phyloP scores from a whole-genome alignment of 2,329 filamentous ascomycete species.

The Fusarium equiseti region DNA sequence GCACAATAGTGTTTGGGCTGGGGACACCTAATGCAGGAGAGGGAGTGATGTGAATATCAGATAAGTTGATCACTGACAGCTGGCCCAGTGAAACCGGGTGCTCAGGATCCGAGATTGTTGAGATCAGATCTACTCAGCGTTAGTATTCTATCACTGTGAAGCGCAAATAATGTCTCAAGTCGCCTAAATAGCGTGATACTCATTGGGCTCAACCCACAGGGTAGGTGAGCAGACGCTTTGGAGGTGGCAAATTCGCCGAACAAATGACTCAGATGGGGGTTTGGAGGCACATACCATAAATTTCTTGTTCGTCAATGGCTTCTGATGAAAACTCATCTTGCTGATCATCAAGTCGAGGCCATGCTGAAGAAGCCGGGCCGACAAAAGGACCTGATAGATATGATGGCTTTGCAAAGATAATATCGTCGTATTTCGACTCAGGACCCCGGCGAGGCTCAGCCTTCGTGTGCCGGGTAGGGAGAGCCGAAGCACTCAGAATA shows the following conservation, averaged over 20 bases:
- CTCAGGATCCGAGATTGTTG: constrained; percentile 94
- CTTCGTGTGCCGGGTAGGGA: constrained; percentile 79
- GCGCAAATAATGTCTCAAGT: neutral
- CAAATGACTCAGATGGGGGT: constrained; percentile 14
- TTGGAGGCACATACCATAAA: constrained; percentile 77
- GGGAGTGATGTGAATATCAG: constrained; percentile 82
- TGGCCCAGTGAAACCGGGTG: constrained; percentile 94
- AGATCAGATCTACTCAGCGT: constrained; percentile 80
- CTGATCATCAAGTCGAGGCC: constrained; percentile 54
- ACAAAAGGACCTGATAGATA: constrained; percentile 58
- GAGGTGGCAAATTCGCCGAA: constrained; percentile 19
- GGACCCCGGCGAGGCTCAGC: constrained; percentile 60
- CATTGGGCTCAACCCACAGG: neutral
- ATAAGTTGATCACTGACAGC: constrained; percentile 94
- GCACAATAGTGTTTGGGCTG: constrained; percentile 70
- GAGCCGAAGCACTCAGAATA: constrained; percentile 87
- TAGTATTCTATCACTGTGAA: constrained; percentile 22
- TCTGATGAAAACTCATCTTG: constrained; percentile 75
- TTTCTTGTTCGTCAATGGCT: constrained; percentile 95
- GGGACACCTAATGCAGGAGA: constrained; percentile 55
- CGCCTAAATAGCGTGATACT: neutral
- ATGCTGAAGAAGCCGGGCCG: constrained; percentile 51
- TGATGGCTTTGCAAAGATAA: constrained; percentile 61
- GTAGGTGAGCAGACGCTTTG: neutral
- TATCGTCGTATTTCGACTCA: constrained; percentile 61